These are phyloP conservation scores for Psilocybe cyanescens DNA, from an alignment of 768 basidiomycete species.

Conservation along the genomic window DNA sequence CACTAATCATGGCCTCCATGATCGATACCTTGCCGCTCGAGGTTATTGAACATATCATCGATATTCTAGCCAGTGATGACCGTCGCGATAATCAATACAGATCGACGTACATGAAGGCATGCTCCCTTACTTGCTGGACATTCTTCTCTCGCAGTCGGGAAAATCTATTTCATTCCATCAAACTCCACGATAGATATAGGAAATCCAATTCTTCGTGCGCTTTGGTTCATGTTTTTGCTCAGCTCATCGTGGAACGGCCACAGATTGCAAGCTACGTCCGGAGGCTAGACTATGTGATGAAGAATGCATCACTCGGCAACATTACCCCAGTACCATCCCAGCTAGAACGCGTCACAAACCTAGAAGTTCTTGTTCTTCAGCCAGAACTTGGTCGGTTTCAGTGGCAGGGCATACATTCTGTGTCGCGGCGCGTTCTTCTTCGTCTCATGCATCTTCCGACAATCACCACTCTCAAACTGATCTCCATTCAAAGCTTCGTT, in stretches of 20 bases:
- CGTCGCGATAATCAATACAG: background rate
- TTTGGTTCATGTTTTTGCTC: background rate
- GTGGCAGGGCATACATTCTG: background rate
- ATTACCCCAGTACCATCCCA: background rate
- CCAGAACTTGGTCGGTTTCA: background rate
- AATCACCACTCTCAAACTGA: background rate
- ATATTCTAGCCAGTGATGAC: background rate
- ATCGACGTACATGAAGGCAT: background rate
- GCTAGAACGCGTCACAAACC: background rate
- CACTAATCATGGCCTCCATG: background rate
- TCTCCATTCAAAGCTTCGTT: background rate
- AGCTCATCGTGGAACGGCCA: background rate
- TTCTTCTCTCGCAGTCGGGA: background rate
- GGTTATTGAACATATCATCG: background rate
- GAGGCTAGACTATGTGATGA: background rate
- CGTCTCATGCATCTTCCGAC: conserved; percentile 13
- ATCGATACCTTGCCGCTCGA: background rate
- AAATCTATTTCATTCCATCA: background rate
- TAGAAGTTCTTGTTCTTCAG: background rate
- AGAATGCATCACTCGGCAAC: background rate
- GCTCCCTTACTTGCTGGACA: background rate
- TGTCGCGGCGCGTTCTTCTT: conserved; percentile 3
- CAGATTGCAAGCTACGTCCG: background rate
- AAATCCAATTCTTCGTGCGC: background rate
- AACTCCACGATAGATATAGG: background rate